These are phyloP conservation scores for Vaccinium vitisidaea DNA, from an alignment of 148 eudicot genomes.

Conservation along the genomic window DNA sequence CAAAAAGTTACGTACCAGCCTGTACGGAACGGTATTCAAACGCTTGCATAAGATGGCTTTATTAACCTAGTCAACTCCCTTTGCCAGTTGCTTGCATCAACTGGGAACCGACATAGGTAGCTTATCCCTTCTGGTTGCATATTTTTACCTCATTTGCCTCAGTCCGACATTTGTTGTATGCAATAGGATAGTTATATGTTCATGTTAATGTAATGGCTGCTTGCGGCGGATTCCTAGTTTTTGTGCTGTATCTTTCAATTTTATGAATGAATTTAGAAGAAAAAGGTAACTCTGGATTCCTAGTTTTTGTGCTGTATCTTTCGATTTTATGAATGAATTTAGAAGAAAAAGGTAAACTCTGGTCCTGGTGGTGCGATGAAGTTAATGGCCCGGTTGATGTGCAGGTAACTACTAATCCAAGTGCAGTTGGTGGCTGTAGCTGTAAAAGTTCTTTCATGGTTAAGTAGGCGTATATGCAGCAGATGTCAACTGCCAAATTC, in stretches of 20 bases:
- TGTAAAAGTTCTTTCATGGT: slow-evolving; percentile 92
- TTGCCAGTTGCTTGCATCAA: no score
- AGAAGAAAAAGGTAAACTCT: background rate
- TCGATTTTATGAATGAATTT: background rate
- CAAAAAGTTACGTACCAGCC: no score
- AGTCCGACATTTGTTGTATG: no score
- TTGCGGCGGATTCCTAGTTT: background rate
- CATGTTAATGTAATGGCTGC: no score
- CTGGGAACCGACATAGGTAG: no score
- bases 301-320: background rate
- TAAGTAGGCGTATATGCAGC: slow-evolving; percentile 28
- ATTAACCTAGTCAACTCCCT: no score
- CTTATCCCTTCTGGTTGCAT: no score
- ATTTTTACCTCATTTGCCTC: no score
- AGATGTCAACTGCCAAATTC: background rate
- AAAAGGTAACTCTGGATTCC: background rate
- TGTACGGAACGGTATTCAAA: no score
- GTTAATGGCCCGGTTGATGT: slow-evolving; percentile 11
- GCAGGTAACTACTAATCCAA: slow-evolving; percentile 85
- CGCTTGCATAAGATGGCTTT: no score
- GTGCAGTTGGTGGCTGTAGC: slow-evolving; percentile 93
- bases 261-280: background rate
- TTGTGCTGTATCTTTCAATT: background rate
- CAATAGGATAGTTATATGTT: no score
- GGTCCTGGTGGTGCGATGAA: background rate